Percentiles rank a stretch among this genome's conserved stretches.
These are phyloP conservation scores for Sphaceloma murrayae DNA, from an alignment of 2,329 filamentous ascomycete species.

Conservation along the genomic window DNA sequence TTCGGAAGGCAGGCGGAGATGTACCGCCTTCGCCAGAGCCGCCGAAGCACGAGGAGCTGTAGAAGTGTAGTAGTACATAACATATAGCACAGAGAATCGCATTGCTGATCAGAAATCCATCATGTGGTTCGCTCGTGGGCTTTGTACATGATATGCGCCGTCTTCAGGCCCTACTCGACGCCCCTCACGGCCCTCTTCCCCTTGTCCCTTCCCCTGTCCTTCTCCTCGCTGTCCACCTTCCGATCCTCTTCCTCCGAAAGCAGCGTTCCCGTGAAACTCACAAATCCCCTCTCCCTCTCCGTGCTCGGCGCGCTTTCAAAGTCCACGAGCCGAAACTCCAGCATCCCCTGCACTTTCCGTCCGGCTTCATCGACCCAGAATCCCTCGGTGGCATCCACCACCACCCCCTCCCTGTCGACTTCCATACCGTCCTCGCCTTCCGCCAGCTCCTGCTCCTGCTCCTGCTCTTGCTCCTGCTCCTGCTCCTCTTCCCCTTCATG, in stretches of 20 bases:
- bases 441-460: constrained; percentile 24
- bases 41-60: constrained; percentile 18
- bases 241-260: constrained; percentile 58
- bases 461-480: constrained; percentile 25
- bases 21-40: constrained; percentile 10
- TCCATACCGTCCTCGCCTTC: constrained; percentile 29
- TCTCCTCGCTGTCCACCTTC: constrained; percentile 47
- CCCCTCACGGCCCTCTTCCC: constrained; percentile 10
- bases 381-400: constrained; percentile 49
- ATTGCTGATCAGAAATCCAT: too few species aligned
- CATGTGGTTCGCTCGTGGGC: too few species aligned
- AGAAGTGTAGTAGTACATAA: constrained; percentile 7
- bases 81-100: neutral
- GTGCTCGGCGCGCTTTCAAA: constrained; percentile 61
- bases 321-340: constrained; percentile 72
- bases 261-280: constrained; percentile 85
- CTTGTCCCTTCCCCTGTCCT: constrained; percentile 17
- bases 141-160: neutral
- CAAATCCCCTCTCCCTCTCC: constrained; percentile 62
- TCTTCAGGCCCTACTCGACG: neutral
- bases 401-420: constrained; percentile 21
- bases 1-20: constrained; percentile 20
- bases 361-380: constrained; percentile 69
- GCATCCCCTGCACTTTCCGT: constrained; percentile 56
- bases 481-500: constrained; percentile 18